Percentiles rank a stretch among this genome's conserved stretches.
Evolutionary conservation across 116 monocot species (phyloP).

Genomic region (Papilionanthe hybrid): DNA sequence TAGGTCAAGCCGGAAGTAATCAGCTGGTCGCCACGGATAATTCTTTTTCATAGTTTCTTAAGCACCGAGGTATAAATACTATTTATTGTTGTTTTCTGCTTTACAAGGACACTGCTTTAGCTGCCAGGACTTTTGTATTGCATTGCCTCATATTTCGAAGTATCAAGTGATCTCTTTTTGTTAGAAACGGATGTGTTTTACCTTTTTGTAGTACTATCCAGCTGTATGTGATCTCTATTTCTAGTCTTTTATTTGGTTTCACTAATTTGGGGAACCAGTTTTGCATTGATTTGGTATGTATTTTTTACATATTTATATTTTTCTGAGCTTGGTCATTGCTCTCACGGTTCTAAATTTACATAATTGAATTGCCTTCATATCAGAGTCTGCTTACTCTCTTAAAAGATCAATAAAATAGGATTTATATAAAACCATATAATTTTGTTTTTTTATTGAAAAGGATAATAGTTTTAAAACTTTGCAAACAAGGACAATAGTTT

Average conservation of each 20-base stretch:
- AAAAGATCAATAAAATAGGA: not conserved
- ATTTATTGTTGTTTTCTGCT: not conserved
- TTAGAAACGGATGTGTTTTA: not conserved
- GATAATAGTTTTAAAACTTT: not conserved
- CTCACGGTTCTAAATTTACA: not conserved
- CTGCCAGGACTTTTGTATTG: not conserved
- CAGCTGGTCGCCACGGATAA: slow-evolving; percentile 81
- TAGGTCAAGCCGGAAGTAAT: slow-evolving; percentile 87
- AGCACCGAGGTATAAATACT: slow-evolving; percentile 61
- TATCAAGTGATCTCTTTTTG: not conserved
- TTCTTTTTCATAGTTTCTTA: slow-evolving; percentile 76
- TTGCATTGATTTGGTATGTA: not conserved
- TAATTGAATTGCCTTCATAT: not conserved
- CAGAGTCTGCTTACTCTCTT: not conserved
- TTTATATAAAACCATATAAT: not conserved
- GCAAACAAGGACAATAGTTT: no score
- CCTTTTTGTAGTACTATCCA: not conserved
- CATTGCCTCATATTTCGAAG: not conserved
- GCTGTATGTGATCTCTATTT: not conserved
- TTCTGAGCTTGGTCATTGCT: not conserved
- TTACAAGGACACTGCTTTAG: not conserved
- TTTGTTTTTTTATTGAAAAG: not conserved
- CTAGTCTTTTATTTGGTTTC: not conserved
- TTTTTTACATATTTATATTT: not conserved
- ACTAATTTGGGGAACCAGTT: not conserved